Evolutionary conservation across 2,329 filamentous ascomycete species (phyloP).

Genomic region (Apiospora hydei): DNA sequence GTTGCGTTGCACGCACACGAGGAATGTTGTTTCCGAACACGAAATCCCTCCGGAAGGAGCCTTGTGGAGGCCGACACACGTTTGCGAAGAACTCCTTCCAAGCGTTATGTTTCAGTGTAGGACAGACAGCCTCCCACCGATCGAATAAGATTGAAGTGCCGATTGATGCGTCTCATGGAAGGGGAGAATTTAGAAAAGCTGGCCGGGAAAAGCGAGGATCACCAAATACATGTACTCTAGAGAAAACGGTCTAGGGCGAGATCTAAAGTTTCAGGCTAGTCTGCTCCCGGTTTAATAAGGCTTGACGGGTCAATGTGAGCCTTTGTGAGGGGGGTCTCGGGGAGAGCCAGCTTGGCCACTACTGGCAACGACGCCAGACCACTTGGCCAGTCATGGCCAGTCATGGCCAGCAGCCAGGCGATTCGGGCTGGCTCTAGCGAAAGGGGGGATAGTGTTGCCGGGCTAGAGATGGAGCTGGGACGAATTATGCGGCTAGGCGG

Average conservation of each 20-base stretch:
- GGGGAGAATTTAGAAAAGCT: not conserved
- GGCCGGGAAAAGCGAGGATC: constrained; percentile 5
- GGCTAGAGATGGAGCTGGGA: not conserved
- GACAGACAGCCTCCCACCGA: not conserved
- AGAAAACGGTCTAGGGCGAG: constrained; percentile 15
- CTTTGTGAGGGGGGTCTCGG: not conserved
- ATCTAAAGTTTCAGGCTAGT: constrained; percentile 21
- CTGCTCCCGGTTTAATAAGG: constrained; percentile 17
- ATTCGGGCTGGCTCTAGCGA: not conserved
- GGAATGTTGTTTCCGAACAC: not conserved
- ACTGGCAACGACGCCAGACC: not conserved
- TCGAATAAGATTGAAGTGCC: constrained; percentile 11
- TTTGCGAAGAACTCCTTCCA: not conserved
- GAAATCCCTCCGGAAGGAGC: not conserved
- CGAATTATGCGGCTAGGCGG: constrained; percentile 8
- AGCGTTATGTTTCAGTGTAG: not conserved
- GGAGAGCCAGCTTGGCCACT: not conserved
- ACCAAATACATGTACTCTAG: not conserved
- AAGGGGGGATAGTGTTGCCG: not conserved
- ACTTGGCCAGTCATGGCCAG: not conserved
- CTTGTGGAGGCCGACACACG: not conserved
- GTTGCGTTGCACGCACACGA: too few relatives aligned
- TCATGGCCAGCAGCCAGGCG: not conserved
- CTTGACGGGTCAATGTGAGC: constrained; percentile 15
- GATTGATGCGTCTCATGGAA: constrained; percentile 20